A percentile compares a stretch with the other conserved stretches of the same genome.
phyloP scores from a whole-genome alignment of 768 basidiomycete genomes.

The Ramaria sp. region DNA sequence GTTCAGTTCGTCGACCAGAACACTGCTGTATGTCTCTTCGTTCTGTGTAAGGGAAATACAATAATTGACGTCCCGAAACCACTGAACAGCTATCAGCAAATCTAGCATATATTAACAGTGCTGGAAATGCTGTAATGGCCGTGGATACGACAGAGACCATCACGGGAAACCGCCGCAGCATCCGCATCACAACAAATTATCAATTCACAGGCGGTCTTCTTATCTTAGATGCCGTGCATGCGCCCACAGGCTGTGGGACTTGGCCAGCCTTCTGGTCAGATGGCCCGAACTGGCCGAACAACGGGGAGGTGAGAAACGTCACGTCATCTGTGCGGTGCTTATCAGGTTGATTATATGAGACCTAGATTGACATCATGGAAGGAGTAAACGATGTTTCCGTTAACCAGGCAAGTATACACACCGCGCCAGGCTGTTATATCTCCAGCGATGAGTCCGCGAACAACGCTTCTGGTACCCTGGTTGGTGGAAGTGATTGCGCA shows the following conservation, averaged over 20 bases:
- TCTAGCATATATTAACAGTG: conserved; percentile 53
- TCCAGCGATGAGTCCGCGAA: conserved; percentile 30
- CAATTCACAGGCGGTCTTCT: conserved; percentile 58
- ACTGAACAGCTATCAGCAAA: conserved; percentile 36
- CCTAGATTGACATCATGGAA: conserved; percentile 81
- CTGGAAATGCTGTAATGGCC: conserved; percentile 76
- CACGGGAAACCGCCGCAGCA: conserved; percentile 54
- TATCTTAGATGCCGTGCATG: conserved; percentile 76
- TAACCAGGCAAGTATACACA: conserved; percentile 79
- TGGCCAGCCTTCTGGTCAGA: conserved; percentile 64
- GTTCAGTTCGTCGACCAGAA: conserved; percentile 9
- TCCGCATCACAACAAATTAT: conserved; percentile 61
- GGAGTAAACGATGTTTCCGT: conserved; percentile 73
- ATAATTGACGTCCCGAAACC: conserved; percentile 3
- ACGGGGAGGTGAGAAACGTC: conserved; percentile 8
- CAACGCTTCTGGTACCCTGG: conserved; percentile 42
- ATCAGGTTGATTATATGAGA: not conserved
- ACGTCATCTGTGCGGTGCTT: not conserved
- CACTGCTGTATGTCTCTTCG: conserved; percentile 9
- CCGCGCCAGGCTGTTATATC: conserved; percentile 57
- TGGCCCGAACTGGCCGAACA: conserved; percentile 38
- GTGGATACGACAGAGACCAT: conserved; percentile 78
- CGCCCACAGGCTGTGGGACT: conserved; percentile 83
- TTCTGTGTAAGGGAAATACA: conserved; percentile 1
- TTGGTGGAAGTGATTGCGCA: conserved; percentile 63